These are phyloP conservation scores for Russula sp. DNA, from an alignment of 768 basidiomycete species.

Conservation along the genomic window DNA sequence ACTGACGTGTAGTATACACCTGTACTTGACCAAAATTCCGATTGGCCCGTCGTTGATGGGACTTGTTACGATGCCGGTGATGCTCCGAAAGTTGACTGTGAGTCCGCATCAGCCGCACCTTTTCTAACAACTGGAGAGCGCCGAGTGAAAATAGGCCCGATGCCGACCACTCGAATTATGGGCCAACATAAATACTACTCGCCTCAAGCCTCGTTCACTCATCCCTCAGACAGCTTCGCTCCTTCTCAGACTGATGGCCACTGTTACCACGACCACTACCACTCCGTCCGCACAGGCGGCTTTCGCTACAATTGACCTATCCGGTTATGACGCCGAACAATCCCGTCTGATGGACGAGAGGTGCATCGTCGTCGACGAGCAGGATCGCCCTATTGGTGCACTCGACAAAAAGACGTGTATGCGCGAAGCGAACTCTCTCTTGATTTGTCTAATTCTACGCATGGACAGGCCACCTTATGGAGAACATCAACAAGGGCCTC, in stretches of 20 bases:
- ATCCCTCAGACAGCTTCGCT: not conserved
- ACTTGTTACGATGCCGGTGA: not conserved
- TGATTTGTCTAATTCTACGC: not conserved
- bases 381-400: conserved; percentile 79
- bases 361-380: conserved; percentile 86
- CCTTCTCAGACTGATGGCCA: conserved; percentile 24
- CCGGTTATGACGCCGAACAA: conserved; percentile 85
- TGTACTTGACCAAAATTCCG: not conserved
- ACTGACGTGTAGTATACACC: not conserved
- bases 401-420: conserved; percentile 94
- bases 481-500: conserved; percentile 88
- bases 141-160: conserved; percentile 8
- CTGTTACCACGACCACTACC: conserved; percentile 37
- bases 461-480: conserved; percentile 85
- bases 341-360: conserved; percentile 93
- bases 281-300: conserved; percentile 7
- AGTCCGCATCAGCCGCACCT: conserved; percentile 9
- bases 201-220: not conserved
- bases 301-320: conserved; percentile 70
- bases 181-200: conserved; percentile 13
- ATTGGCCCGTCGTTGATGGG: not conserved
- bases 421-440: conserved; percentile 23
- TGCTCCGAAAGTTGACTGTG: conserved; percentile 11
- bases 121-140: not conserved
- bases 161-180: not conserved